Base-by-base conservation (phyloP, 805 yeast genomes). In the Ogataea allantospora region DNA sequence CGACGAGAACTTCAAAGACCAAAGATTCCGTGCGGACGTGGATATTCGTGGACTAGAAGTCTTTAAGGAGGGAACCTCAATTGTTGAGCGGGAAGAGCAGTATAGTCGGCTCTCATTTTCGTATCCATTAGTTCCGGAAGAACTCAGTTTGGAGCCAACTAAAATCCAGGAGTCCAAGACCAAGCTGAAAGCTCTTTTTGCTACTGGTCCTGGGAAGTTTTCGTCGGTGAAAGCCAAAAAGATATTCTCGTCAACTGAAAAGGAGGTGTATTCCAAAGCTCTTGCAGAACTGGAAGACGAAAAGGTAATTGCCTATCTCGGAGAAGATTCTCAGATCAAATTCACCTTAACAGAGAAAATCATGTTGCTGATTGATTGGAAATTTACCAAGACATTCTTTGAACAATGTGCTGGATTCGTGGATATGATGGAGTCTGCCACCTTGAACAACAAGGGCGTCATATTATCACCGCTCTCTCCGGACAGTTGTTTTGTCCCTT, bases 71-170 rank as follows among this genome's bases (percentile, higher is more conserved):
- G 42, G 54, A 34, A 68, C 74, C 19, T 81, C 95, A 1, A 78
- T 85, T 82, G 65, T 82, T 37, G 88, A 82, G 50, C 75, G 83
- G 37, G 89, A 85, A 48, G 73, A 73, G 8, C 62, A 68, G 18
- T 58, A 80, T 33, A 59, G 76, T 0, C 66, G 65, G 24, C 60
- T 66, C 2, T 60, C 73, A 0, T 82, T 76, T 52, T 62, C 70
- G 17, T 63, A 55, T 32, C 55, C 67, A 7, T 47, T 51, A 10
- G 44, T 50, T 4, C 42, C 46, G 12, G 51, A 39, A 6, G 42
- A 42, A 16, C 33, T 49, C 15, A 14, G 15, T 12, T 30, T 11
- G n/a, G 41, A 38, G 10, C 61, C 61, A 11, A 39, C 50, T 1
- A 31, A 35, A 5, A 12, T 55, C 10, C 71, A 73, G 34, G 57